Conservation (phyloP, 2,329 filamentous ascomycete species). For the Xylariaceae sp. region DNA sequence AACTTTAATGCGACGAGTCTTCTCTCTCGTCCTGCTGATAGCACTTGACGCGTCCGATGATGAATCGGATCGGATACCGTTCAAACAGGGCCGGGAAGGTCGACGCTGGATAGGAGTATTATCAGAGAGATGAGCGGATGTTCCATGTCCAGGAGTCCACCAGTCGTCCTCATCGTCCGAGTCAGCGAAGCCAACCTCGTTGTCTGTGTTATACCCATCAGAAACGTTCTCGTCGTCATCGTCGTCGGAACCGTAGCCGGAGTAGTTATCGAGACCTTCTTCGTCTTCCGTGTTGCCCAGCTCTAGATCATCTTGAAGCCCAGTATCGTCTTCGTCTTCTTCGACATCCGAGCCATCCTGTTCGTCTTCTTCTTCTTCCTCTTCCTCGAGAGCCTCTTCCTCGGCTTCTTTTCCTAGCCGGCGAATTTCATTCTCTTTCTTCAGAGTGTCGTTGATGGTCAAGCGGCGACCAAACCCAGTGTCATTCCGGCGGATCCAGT, state of each 20-base stretch:
- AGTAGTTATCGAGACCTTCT: constrained; percentile 38
- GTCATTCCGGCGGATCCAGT: constrained; percentile 76
- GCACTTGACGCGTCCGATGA: constrained; percentile 36
- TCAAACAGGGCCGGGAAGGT: constrained; percentile 36
- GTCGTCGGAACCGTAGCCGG: constrained; percentile 55
- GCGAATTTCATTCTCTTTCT: constrained; percentile 85
- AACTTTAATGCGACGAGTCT: constrained; percentile 45
- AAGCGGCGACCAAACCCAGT: constrained; percentile 63
- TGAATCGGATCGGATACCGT: constrained; percentile 54
- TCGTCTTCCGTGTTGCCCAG: constrained; percentile 50
- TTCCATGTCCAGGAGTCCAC: constrained; percentile 47
- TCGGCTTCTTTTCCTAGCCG: constrained; percentile 85
- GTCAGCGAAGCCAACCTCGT: constrained; percentile 64
- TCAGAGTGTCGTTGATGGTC: constrained; percentile 83
- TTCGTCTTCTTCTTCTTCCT: constrained; percentile 57
- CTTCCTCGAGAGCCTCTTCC: constrained; percentile 75
- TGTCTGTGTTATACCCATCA: constrained; percentile 71
- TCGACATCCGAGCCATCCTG: constrained; percentile 46
- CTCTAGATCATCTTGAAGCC: constrained; percentile 45
- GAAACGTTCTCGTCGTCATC: constrained; percentile 43
- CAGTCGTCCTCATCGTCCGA: constrained; percentile 62
- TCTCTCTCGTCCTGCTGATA: constrained; percentile 28
- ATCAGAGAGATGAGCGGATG: constrained; percentile 33
- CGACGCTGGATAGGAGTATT: constrained; percentile 34
- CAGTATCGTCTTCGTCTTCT: constrained; percentile 44